Evolutionary conservation across 805 yeast species (phyloP).

Genomic region (Ogataea minuta): DNA sequence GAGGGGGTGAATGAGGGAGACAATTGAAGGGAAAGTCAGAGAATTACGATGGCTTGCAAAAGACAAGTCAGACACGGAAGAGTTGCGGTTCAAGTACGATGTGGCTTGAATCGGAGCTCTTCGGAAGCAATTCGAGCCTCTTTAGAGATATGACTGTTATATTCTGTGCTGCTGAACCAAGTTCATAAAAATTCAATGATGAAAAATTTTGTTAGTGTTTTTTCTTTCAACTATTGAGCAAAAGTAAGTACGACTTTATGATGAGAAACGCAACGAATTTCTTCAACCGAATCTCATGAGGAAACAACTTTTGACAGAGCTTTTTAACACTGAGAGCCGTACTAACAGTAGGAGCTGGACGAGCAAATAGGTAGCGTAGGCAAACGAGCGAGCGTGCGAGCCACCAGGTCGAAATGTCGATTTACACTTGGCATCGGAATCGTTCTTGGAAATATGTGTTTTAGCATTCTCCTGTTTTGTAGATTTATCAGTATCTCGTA

Average conservation of each 20-base stretch:
- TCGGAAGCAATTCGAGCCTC: too few relatives aligned
- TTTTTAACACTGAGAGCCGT: conserved; percentile 38
- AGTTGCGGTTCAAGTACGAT: too few relatives aligned
- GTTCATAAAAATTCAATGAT: background rate
- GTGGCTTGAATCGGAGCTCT: too few relatives aligned
- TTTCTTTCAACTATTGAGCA: background rate
- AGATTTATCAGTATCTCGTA: background rate
- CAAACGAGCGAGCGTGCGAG: background rate
- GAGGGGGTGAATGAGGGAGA: conserved; percentile 10
- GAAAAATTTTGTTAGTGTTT: conserved; percentile 3
- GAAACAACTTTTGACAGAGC: conserved; percentile 35
- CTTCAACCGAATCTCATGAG: conserved; percentile 37
- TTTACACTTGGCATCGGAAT: background rate
- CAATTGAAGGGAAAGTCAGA: background rate
- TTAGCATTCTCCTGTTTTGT: background rate
- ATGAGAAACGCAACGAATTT: conserved; percentile 37
- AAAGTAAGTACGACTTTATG: conserved; percentile 21
- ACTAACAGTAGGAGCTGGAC: conserved; percentile 2
- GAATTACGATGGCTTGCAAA: background rate
- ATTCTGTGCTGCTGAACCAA: too few relatives aligned
- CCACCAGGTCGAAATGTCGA: background rate
- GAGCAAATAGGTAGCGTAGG: too few relatives aligned
- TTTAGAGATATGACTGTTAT: too few relatives aligned
- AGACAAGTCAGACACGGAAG: background rate
- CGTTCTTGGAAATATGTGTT: too few relatives aligned